phyloP scores from a whole-genome alignment of 495 filamentous ascomycete species.

The Podospora australis region DNA sequence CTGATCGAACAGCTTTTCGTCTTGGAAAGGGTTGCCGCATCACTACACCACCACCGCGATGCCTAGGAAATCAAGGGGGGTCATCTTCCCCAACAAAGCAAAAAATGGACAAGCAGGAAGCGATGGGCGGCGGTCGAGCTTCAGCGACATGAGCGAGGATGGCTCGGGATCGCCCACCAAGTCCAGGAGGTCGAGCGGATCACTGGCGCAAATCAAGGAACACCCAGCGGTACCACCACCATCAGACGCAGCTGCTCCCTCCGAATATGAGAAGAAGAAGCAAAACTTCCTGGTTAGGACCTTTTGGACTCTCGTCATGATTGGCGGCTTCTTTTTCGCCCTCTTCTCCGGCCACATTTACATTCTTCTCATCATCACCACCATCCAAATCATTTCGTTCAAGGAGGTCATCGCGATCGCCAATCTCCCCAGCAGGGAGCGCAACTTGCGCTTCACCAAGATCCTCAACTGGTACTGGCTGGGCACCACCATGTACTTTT shows the following conservation, averaged over 20 bases:
- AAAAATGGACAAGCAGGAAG: constrained; percentile 38
- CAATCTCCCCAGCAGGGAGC: constrained; percentile 83
- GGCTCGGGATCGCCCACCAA: constrained; percentile 28
- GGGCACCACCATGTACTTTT: constrained; percentile 96
- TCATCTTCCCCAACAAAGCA: constrained; percentile 68
- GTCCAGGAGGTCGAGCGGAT: constrained; percentile 35
- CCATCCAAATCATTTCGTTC: constrained; percentile 93
- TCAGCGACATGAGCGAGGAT: constrained; percentile 76
- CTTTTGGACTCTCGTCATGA: constrained; percentile 98
- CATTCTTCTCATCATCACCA: constrained; percentile 85
- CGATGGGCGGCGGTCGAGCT: constrained; percentile 59
- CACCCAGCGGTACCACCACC: constrained; percentile 27
- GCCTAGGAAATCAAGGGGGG: constrained; percentile 54
- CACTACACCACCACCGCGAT: constrained; percentile 17
- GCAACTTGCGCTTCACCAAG: constrained; percentile 90
- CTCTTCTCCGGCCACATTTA: constrained; percentile 97
- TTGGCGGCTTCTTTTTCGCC: constrained; percentile 80
- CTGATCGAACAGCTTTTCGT: not conserved
- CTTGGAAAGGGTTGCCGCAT: not conserved
- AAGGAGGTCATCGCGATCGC: constrained; percentile 99
- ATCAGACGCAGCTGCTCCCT: constrained; percentile 18
- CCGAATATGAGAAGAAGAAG: constrained; percentile 98
- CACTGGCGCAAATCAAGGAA: constrained; percentile 34
- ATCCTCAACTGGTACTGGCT: constrained; percentile 98
- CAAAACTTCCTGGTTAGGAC: constrained; percentile 95